Evolutionary conservation across 495 filamentous ascomycete genomes (phyloP).

Genomic region (Clavariopsis aquatica): DNA sequence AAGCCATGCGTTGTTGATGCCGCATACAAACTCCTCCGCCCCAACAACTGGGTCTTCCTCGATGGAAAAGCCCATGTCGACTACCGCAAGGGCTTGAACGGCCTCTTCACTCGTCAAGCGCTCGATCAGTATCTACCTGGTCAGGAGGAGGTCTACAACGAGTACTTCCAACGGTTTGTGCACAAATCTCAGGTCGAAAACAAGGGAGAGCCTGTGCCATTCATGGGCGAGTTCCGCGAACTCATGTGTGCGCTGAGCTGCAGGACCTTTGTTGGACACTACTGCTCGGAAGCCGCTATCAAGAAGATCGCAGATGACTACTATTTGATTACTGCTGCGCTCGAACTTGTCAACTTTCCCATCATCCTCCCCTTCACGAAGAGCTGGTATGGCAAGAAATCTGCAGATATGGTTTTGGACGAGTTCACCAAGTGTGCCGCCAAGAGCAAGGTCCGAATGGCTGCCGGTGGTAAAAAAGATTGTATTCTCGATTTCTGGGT

Average conservation of each 20-base stretch:
- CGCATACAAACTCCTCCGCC: slow-evolving; percentile 89
- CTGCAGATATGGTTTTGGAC: slow-evolving; percentile 84
- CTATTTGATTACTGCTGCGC: slow-evolving; percentile 90
- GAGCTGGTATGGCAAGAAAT: slow-evolving; percentile 97
- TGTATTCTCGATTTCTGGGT: slow-evolving; percentile 98
- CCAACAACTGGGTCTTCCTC: slow-evolving; percentile 95
- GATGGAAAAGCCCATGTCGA: slow-evolving; percentile 95
- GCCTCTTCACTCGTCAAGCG: slow-evolving; percentile 88
- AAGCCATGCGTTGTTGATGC: slow-evolving; percentile 97
- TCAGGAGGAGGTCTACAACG: slow-evolving; percentile 87
- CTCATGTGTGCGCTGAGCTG: slow-evolving; percentile 93
- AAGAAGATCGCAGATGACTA: slow-evolving; percentile 98
- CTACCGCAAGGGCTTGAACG: slow-evolving; percentile 94
- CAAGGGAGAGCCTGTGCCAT: slow-evolving; percentile 71
- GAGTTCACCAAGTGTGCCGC: slow-evolving; percentile 91
- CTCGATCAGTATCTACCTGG: slow-evolving; percentile 87
- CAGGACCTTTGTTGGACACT: slow-evolving; percentile 95
- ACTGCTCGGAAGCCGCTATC: slow-evolving; percentile 82
- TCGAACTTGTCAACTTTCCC: slow-evolving; percentile 98
- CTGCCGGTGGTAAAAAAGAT: slow-evolving; percentile 78
- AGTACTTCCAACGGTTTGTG: slow-evolving; percentile 79
- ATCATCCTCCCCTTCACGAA: slow-evolving; percentile 95
- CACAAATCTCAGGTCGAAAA: slow-evolving; percentile 66
- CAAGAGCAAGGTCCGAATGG: slow-evolving; percentile 90
- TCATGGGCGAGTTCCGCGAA: slow-evolving; percentile 93